A percentile compares a stretch with the other conserved stretches of the same genome.
Conservation (phyloP, 176 grass and related monocot species). For the Oryza meyeriana region DNA sequence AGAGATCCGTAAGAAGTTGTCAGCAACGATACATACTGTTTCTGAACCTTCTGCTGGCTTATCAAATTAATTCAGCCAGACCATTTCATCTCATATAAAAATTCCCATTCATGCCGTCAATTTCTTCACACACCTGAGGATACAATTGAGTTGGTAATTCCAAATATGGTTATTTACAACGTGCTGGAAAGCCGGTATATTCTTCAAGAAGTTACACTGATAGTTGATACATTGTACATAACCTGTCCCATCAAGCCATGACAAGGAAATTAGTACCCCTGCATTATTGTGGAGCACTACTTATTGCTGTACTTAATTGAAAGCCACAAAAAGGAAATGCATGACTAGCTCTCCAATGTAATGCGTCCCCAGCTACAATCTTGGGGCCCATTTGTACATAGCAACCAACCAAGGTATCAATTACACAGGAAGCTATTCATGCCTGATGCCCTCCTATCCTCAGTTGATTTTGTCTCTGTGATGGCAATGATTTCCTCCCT, state of each 20-base stretch:
- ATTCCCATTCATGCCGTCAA: not conserved
- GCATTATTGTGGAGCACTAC: conserved; percentile 11
- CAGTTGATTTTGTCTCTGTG: conserved; percentile 22
- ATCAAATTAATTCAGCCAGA: conserved; percentile 16
- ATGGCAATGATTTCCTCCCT: conserved; percentile 4
- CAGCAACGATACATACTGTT: not conserved
- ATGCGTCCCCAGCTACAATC: not conserved
- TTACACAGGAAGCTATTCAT: conserved; percentile 17
- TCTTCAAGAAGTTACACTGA: conserved; percentile 13
- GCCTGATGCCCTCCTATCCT: not conserved
- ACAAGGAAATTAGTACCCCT: not conserved
- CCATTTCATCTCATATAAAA: not conserved
- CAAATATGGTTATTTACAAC: not conserved
- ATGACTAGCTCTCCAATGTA: conserved; percentile 2
- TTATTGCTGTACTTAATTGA: conserved; percentile 16
- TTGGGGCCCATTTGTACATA: conserved; percentile 42
- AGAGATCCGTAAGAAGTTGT: conserved; percentile 58
- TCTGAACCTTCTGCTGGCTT: conserved; percentile 31
- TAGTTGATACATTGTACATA: conserved; percentile 36
- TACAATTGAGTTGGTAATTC: not conserved
- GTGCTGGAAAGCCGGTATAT: not conserved
- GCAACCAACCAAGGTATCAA: conserved; percentile 19
- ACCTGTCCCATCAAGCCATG: conserved; percentile 10
- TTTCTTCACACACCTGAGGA: not conserved
- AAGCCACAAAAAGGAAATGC: not conserved